Evolutionary conservation across 129 eudicot genomes (phyloP).

Genomic region (Daucus carota): DH1_v3.0 NC_030382.2:14457501-14458000

Average conservation of each 20-base stretch:
- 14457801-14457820: background rate
- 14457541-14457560: too few species aligned
- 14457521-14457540: background rate
- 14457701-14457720: background rate
- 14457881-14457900: background rate
- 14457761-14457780: background rate
- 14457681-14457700: background rate
- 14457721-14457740: background rate
- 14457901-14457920: too few species aligned
- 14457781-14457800: background rate
- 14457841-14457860: too few species aligned
- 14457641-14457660: constrained; percentile 39
- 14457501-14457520: background rate
- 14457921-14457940: background rate
- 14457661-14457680: constrained; percentile 22
- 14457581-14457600: background rate
- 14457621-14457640: constrained; percentile 22
- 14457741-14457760: background rate
- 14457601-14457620: background rate
- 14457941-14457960: background rate
- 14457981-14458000: background rate
- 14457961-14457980: background rate
- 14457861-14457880: too few species aligned
- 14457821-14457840: background rate
- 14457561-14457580: background rate